A percentile compares a stretch with the other conserved stretches of the same genome.
Evolutionary conservation across 345 rosid species (phyloP).

Genomic region (Eucalyptus regnans): DNA sequence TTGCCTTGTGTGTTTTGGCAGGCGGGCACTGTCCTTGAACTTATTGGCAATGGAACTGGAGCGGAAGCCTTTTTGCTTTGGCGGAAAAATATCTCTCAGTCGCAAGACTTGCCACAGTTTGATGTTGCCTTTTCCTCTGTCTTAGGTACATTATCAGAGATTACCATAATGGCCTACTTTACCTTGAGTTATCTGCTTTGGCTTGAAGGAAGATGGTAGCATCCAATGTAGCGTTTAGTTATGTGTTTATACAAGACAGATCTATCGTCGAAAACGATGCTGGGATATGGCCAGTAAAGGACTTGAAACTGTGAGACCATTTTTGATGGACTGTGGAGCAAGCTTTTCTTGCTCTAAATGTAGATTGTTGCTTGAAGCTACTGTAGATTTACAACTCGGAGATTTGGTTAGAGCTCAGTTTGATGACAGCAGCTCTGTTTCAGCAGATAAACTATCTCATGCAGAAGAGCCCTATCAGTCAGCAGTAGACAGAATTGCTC

Average conservation of each 20-base stretch:
- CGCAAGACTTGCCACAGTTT: conserved; percentile 47
- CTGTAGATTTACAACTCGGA: conserved; percentile 60
- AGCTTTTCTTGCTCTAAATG: conserved; percentile 52
- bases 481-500: too few relatives aligned
- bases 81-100: conserved; percentile 67
- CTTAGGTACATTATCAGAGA: conserved; percentile 33
- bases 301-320: conserved; percentile 48
- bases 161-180: neutral
- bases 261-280: conserved; percentile 46
- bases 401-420: conserved; percentile 38
- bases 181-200: neutral
- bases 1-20: neutral
- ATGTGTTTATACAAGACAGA: conserved; percentile 29
- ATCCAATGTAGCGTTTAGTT: neutral
- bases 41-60: conserved; percentile 66
- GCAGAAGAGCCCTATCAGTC: too few relatives aligned
- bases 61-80: conserved; percentile 57
- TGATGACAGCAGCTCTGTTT: conserved; percentile 8
- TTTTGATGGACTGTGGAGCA: conserved; percentile 13
- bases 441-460: too few relatives aligned
- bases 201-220: neutral
- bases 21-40: conserved; percentile 70
- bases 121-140: conserved; percentile 59
- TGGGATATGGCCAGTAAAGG: conserved; percentile 64
- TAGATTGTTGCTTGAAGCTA: conserved; percentile 46